Percentiles rank a stretch among this genome's conserved stretches.
phyloP scores from a whole-genome alignment of 345 rosid genomes.

The Gossypium arboreum region DNA sequence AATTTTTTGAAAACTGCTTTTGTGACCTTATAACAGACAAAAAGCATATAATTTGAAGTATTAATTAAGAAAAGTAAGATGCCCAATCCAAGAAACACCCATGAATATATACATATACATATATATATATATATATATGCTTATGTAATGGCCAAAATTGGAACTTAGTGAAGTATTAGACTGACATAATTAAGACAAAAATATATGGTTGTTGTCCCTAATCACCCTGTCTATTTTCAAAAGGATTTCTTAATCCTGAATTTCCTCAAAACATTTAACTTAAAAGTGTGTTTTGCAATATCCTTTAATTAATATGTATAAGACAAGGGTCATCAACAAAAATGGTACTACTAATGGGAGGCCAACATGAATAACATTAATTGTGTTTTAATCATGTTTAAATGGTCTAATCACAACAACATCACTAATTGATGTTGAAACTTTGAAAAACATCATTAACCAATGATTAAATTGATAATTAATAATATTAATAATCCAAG shows the following conservation, averaged over 20 bases:
- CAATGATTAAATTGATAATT: not conserved
- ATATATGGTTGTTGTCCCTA: not conserved
- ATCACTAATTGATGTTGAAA: not conserved
- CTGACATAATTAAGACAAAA: not conserved
- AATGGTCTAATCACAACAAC: not conserved
- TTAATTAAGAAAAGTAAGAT: not conserved
- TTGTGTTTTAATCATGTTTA: not conserved
- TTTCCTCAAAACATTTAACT: not conserved
- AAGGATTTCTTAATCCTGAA: not conserved
- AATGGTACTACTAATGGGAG: not conserved
- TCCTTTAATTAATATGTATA: not conserved
- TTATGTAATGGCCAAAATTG: not conserved
- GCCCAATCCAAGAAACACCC: not conserved
- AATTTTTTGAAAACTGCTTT: too few species aligned
- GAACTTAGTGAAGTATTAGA: not conserved
- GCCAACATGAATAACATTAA: not conserved
- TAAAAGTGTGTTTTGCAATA: not conserved
- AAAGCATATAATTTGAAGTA: not conserved
- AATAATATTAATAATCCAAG: not conserved
- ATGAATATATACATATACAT: not conserved
- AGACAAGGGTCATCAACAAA: not conserved
- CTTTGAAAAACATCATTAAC: not conserved
- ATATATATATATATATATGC: not conserved
- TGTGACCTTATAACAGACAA: not conserved
- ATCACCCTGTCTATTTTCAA: not conserved